Evolutionary conservation across 164 flowering plant genomes (phyloP), one percentile per base, ranked within the genome.

Genomic region (Chimonanthus praecox): DNA sequence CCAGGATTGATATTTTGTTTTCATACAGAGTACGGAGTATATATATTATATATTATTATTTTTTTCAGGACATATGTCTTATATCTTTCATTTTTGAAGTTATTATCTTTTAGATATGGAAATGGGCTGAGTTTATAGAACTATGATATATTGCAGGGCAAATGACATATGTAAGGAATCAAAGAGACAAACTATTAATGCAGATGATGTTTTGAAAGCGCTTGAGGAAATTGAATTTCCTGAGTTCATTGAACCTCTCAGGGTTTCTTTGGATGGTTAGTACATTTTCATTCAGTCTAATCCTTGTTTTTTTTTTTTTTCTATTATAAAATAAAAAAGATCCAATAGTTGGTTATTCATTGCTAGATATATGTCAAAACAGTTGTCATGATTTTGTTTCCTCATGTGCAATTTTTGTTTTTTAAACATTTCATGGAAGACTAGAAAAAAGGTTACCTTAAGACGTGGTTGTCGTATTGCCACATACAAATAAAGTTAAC

Each of bases 131-230:
- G 54, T 67, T 49, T 54, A 33, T 64, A 21, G n/a, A 60, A 49
- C 54, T 4, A 51, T 47, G 10, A 47, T 47, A 33, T 5, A 49
- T 50, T 84, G 81, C 85, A 95, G 99, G 79, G 99, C 98, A 9
- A 89, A 93, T 80, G 99, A 95, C 66, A 80, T 94, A 65, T 95
- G 98, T 71, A 89, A 83, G 84, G 98, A 93, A 74, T 87, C 97
- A 10, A 92, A 84, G 80, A 85, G 99, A 76, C 97, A 90, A 77
- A 95, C 87, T 0, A 86, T 95, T 58, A 95, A 83, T 78, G 97
- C 97, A 5, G 92, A 94, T 20, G 99, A 93, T 83, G 94, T 95
- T 66, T 79, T 95, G 15, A 92, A 89, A 74, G 98, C 99, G 4
- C 80, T 95, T 16, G 97, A 94, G 73, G 99, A 95, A 75, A 88